phyloP scores from a whole-genome alignment of 345 rosid species.

The Bruguiera gymnorhiza region DNA sequence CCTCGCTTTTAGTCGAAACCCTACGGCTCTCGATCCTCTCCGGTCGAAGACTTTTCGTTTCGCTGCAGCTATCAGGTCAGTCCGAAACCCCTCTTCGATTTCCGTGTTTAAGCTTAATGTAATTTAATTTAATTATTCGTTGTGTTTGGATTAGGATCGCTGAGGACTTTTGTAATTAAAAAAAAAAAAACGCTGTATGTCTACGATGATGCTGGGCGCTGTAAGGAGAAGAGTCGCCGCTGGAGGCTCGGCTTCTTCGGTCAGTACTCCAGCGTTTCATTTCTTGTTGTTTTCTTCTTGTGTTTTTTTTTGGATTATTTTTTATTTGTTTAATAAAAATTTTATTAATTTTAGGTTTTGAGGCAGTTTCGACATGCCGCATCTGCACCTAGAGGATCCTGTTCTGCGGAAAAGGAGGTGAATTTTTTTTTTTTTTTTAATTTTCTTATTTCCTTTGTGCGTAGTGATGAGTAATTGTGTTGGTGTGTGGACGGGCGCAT shows the following conservation, averaged over 20 bases:
- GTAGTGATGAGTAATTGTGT: too few species aligned
- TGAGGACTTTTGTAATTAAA: too few species aligned
- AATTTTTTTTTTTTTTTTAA: background rate
- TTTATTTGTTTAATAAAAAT: background rate
- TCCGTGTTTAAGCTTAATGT: background rate
- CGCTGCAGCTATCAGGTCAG: too few species aligned
- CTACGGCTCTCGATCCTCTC: too few species aligned
- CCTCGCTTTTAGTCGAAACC: too few species aligned
- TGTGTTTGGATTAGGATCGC: background rate
- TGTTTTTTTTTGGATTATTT: background rate
- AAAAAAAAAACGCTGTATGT: background rate
- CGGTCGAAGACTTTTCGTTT: too few species aligned
- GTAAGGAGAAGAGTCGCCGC: slow-evolving; percentile 34
- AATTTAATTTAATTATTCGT: too few species aligned
- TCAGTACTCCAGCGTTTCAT: slow-evolving; percentile 11
- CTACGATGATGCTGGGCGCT: slow-evolving; percentile 44
- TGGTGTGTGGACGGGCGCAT: too few species aligned
- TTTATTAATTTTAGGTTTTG: background rate
- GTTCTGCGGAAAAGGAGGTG: background rate
- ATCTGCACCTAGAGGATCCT: background rate
- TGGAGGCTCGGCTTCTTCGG: slow-evolving; percentile 47
- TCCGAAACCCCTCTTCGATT: background rate
- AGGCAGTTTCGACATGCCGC: background rate
- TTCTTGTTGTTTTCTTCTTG: background rate
- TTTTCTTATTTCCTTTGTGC: too few species aligned